Evolutionary conservation across 2,329 filamentous ascomycete genomes (phyloP).

Genomic region (Epichloe glyceriae): DNA sequence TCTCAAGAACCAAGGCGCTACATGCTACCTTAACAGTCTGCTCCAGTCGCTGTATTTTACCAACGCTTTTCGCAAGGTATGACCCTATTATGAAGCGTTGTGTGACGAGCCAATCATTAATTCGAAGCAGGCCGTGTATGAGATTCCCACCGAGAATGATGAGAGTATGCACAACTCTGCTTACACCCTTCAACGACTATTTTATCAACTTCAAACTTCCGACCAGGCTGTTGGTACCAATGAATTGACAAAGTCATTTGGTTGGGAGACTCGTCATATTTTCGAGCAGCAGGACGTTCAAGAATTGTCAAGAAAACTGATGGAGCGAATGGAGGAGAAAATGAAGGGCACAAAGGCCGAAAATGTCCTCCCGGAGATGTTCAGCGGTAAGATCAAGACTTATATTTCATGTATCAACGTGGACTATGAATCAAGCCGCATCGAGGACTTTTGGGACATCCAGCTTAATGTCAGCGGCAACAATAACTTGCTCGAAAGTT

Average conservation of each 20-base stretch:
- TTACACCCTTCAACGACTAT: slow-evolving; percentile 84
- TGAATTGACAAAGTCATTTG: slow-evolving; percentile 91
- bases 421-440: slow-evolving; percentile 86
- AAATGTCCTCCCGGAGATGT: slow-evolving; percentile 78
- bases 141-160: slow-evolving; percentile 85
- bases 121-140: slow-evolving; percentile 67
- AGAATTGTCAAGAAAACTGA: slow-evolving; percentile 87
- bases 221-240: slow-evolving; percentile 74
- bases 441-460: slow-evolving; percentile 98
- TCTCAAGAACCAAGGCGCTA: slow-evolving; percentile 90
- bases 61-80: slow-evolving; percentile 84
- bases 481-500: slow-evolving; percentile 84
- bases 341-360: slow-evolving; percentile 96
- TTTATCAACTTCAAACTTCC: slow-evolving; percentile 88
- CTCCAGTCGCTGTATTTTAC: slow-evolving; percentile 77
- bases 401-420: slow-evolving; percentile 99
- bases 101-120: slow-evolving; percentile 5
- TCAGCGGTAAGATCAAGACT: slow-evolving; percentile 96
- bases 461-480: slow-evolving; percentile 94
- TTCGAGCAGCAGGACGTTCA: slow-evolving; percentile 99
- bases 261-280: slow-evolving; percentile 95
- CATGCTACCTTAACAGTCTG: slow-evolving; percentile 76
- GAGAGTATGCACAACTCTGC: slow-evolving; percentile 75
- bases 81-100: background rate
- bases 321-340: slow-evolving; percentile 92